phyloP scores from a whole-genome alignment of 345 rosid genomes.

The Eucalyptus camaldulensis region DNA sequence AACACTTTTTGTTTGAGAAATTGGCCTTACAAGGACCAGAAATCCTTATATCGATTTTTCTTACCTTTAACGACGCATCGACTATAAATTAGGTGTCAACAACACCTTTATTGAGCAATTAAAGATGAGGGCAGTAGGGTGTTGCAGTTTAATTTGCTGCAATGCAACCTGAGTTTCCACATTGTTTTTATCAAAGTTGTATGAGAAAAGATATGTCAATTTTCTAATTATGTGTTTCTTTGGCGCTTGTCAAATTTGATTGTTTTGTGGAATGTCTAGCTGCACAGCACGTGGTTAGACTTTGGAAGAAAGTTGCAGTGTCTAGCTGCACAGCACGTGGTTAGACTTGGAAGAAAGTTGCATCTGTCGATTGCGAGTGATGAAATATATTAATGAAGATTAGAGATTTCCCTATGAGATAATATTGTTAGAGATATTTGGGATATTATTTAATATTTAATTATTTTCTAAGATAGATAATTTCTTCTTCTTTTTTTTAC shows the following conservation, averaged over 20 bases:
- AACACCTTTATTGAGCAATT: not conserved
- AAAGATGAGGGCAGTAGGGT: not conserved
- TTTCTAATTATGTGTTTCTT: not conserved
- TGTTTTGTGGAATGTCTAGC: not conserved
- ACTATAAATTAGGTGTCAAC: no score
- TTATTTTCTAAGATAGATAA: not conserved
- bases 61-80: rapidly evolving
- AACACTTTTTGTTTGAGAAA: no score
- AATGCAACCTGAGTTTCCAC: not conserved
- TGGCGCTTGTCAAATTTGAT: no score
- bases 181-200: not conserved
- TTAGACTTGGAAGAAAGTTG: no score
- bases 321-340: not conserved
- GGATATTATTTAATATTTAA: not conserved
- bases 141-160: not conserved
- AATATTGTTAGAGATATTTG: no score
- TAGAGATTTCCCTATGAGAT: not conserved
- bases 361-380: not conserved
- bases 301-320: not conserved
- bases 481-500: not conserved
- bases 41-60: no score
- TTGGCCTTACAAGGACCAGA: no score
- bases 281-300: not conserved
- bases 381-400: no score
- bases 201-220: not conserved